Percentiles rank a stretch among this genome's conserved stretches.
These are phyloP conservation scores for Fraxinus latifolia DNA, from an alignment of 305 asterid species.

Conservation along the genomic window DNA sequence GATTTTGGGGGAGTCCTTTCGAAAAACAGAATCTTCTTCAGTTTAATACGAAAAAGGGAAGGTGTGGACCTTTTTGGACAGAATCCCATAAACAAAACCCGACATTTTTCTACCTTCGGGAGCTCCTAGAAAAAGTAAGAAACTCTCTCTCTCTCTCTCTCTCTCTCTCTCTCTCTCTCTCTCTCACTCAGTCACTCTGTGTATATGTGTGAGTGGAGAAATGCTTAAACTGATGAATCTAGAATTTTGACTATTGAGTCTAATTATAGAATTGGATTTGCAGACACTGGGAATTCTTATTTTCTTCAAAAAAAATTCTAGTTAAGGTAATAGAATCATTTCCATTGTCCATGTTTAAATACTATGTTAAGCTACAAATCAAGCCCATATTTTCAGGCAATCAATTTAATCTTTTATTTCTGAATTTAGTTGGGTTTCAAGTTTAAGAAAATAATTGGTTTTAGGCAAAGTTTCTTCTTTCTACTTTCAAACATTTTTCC, in stretches of 20 bases:
- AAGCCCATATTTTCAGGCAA: background rate
- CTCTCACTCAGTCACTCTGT: no score
- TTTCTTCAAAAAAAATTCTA: background rate
- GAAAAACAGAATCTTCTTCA: background rate
- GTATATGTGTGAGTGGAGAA: background rate
- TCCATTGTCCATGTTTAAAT: background rate
- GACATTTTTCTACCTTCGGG: slow-evolving; percentile 10
- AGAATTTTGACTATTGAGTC: slow-evolving; percentile 16
- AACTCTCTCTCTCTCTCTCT: slow-evolving; percentile 9
- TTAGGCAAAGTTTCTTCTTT: background rate
- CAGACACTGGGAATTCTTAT: background rate
- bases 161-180: slow-evolving; percentile 7
- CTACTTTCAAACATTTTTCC: background rate
- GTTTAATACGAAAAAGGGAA: background rate
- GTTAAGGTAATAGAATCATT: background rate
- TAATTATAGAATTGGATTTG: slow-evolving; percentile 18
- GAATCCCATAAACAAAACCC: slow-evolving; percentile 17
- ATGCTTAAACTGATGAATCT: slow-evolving; percentile 19
- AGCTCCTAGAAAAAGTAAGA: slow-evolving; percentile 28
- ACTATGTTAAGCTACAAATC: background rate
- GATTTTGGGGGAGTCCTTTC: background rate
- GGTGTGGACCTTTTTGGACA: background rate
- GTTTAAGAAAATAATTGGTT: background rate
- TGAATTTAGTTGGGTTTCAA: background rate
- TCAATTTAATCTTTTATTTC: background rate